A percentile compares a stretch with the other conserved stretches of the same genome.
Evolutionary conservation across 2,329 filamentous ascomycete genomes (phyloP).

Genomic region (Colletotrichum coccodes): DNA sequence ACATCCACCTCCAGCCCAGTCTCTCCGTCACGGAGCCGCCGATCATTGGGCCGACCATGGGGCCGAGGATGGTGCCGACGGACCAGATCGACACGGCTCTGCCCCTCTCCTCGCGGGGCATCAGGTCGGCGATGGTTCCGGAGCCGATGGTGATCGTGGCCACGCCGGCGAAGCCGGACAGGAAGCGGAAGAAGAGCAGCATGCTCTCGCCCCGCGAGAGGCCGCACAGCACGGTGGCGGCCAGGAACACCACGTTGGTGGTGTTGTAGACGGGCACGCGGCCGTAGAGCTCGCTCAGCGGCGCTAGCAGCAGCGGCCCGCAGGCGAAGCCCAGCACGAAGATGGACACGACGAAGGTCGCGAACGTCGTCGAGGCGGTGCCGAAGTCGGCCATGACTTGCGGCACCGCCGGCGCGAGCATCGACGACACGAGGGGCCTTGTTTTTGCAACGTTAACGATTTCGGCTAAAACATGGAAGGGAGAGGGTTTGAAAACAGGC

Average conservation of each 20-base stretch:
- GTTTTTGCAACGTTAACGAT: slow-evolving; percentile 39
- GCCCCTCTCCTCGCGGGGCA: slow-evolving; percentile 42
- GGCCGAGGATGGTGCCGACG: slow-evolving; percentile 53
- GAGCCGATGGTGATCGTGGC: slow-evolving; percentile 63
- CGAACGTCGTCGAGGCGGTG: slow-evolving; percentile 59
- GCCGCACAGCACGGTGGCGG: slow-evolving; percentile 57
- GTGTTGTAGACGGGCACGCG: slow-evolving; percentile 48
- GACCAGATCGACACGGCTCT: slow-evolving; percentile 51
- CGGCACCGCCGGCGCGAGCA: slow-evolving; percentile 75
- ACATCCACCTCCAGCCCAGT: slow-evolving; percentile 53
- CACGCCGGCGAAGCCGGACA: slow-evolving; percentile 71
- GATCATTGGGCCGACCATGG: slow-evolving; percentile 52
- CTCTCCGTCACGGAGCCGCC: slow-evolving; percentile 48
- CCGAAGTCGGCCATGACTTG: slow-evolving; percentile 71
- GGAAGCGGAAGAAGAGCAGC: slow-evolving; percentile 68
- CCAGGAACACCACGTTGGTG: slow-evolving; percentile 45
- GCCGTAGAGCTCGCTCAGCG: slow-evolving; percentile 53
- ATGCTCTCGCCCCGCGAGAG: slow-evolving; percentile 57
- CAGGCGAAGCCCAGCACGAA: slow-evolving; percentile 48
- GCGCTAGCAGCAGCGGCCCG: slow-evolving; percentile 53
- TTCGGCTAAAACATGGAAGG: slow-evolving; percentile 31
- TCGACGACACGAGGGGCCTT: slow-evolving; percentile 46
- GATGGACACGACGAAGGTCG: slow-evolving; percentile 70
- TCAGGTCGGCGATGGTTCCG: slow-evolving; percentile 15
- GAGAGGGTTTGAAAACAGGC: background rate